Evolutionary conservation across 2,329 filamentous ascomycete genomes (phyloP), one percentile per base, ranked within the genome.

Genomic region (Xylariaceae sp.): DNA sequence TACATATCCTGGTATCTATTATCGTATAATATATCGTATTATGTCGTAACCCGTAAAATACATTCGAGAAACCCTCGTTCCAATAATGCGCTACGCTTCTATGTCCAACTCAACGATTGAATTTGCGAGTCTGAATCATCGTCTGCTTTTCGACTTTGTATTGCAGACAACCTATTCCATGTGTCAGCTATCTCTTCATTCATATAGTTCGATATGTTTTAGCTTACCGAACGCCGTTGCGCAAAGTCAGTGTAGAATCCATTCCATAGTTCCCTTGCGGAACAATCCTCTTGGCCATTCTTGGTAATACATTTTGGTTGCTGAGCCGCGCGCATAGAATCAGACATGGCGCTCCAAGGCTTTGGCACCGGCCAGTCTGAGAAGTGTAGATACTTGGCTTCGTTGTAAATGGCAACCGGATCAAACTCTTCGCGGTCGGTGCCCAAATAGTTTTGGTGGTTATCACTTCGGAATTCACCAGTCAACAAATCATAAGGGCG

Each of bases 281-380:
- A 57, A 39, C 70, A 72, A 52, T 71, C 68, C 55, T 70, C 64
- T 46, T 62, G 55, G 4, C 64, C 64, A 29, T 65, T 50, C 39
- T 60, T 67, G 3, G 41, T 54, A 15, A 53, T 57, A 44, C 72
- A 74, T 37, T 66, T 64, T 3, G 72, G 72, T 54, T 73, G 67
- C 27, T 63, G 58, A 6, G 63, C 55, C 24, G 61, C 15, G 30
- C 69, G 65, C 32, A 64, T 24, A 5, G 49, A 26, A n/a, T 68
- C 64, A 5, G 62, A 50, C 61, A 65, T 62, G 1, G 53, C 11
- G 18, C 70, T 54, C 77, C 78, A 80, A 0, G 77, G 77, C 53
- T 90, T 90, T 0, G 86, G 85, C 5, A 88, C 62, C 1, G 87
- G 87, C 83, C 83, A 88, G 64, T 91, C 87, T 10, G 82, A 86